Evolutionary conservation across 106 monocot species (phyloP).

Genomic region (Gastrodia elata): DNA sequence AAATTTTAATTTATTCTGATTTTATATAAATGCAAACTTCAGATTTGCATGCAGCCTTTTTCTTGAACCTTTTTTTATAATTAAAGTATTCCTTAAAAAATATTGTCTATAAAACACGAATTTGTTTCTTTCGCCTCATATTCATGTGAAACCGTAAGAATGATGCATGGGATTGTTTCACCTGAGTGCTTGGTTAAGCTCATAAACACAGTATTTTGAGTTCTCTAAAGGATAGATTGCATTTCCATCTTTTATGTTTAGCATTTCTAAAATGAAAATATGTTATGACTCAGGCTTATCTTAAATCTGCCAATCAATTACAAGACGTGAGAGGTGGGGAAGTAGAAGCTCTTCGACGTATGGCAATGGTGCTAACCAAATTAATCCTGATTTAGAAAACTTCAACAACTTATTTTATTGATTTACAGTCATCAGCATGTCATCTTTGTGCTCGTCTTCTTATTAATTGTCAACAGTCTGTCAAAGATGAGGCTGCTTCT

Average conservation of each 20-base stretch:
- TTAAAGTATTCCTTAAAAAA: too few species aligned
- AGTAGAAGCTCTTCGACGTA: conserved; percentile 44
- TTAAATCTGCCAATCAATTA: conserved; percentile 57
- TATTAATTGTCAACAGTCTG: conserved; percentile 36
- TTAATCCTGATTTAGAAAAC: not conserved
- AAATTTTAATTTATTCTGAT: not conserved
- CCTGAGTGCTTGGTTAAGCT: not conserved
- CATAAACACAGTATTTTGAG: not conserved
- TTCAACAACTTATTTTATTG: not conserved
- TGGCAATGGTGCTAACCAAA: conserved; percentile 39
- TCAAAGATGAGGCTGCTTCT: conserved; percentile 51
- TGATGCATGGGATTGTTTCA: not conserved
- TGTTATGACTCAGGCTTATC: conserved; percentile 46
- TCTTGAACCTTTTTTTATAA: not conserved
- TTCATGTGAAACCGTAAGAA: not conserved
- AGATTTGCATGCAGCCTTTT: not conserved
- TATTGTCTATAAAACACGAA: too few species aligned
- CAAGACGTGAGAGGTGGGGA: conserved; percentile 85
- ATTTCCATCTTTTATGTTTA: not conserved
- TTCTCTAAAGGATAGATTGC: not conserved
- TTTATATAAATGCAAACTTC: not conserved
- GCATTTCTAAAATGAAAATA: not conserved
- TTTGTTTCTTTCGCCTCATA: too few species aligned
- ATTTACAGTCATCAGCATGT: not conserved
- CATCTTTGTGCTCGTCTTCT: not conserved